These are phyloP conservation scores for Rhizoclosmatium globosum DNA, from an alignment of 192 early-diverging fungal genomes.

Conservation along the genomic window DNA sequence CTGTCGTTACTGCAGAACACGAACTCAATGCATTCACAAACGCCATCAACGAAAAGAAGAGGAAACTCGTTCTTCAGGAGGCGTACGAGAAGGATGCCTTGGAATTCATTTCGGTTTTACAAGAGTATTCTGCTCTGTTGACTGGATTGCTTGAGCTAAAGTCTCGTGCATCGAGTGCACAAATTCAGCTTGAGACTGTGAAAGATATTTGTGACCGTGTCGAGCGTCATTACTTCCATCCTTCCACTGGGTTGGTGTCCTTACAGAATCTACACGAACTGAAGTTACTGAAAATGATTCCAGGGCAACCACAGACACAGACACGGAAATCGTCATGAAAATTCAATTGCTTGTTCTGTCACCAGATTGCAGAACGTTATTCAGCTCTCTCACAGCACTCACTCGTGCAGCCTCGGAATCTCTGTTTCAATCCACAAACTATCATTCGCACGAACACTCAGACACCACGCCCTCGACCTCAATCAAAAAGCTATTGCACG, in stretches of 20 bases:
- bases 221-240: conserved; percentile 1
- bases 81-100: neutral
- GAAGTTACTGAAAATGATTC: neutral
- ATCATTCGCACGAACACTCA: neutral
- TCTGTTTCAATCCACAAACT: neutral
- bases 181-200: neutral
- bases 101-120: conserved; percentile 19
- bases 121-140: conserved; percentile 23
- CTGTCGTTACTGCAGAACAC: neutral
- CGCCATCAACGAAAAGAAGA: conserved; percentile 9
- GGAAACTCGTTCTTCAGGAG: neutral
- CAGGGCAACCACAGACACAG: neutral
- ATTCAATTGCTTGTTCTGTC: neutral
- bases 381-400: too few species aligned
- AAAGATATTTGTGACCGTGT: neutral
- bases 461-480: neutral
- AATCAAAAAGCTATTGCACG: conserved; percentile 5
- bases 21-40: neutral
- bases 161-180: neutral
- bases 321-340: neutral
- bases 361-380: too few species aligned
- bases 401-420: neutral
- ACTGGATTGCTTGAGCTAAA: conserved; percentile 20
- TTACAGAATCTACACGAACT: neutral
- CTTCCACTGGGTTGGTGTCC: neutral